A percentile compares a stretch with the other conserved stretches of the same genome.
Evolutionary conservation across 371 early-diverging fungal species (phyloP).

Genomic region (Umbelopsis sp.): DNA sequence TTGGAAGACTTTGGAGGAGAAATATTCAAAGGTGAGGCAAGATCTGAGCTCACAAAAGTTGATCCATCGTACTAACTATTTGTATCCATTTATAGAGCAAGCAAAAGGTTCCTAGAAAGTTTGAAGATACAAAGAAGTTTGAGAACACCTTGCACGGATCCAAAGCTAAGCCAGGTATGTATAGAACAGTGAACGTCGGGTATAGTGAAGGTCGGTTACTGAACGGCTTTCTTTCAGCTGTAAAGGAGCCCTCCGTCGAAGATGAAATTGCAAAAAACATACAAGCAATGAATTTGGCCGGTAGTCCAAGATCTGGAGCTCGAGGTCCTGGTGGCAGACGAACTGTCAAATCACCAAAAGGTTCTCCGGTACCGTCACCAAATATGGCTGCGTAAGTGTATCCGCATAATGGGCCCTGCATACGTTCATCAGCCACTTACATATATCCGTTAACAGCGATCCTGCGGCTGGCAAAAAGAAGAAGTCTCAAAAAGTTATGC

Average conservation of each 20-base stretch:
- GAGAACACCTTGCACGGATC: slow-evolving; percentile 74
- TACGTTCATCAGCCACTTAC: not conserved
- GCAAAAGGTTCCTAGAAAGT: slow-evolving; percentile 71
- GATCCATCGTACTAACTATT: no score
- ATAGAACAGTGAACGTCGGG: not conserved
- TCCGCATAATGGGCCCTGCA: not conserved
- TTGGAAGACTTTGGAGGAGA: slow-evolving; percentile 47
- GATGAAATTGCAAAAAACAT: slow-evolving; percentile 69
- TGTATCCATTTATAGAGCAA: slow-evolving; percentile 28
- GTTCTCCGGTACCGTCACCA: slow-evolving; percentile 42
- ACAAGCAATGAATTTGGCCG: slow-evolving; percentile 48
- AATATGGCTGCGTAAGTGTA: slow-evolving; percentile 29
- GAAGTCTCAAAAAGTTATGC: slow-evolving; percentile 56
- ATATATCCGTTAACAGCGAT: slow-evolving; percentile 1
- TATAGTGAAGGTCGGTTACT: not conserved
- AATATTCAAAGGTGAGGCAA: slow-evolving; percentile 43
- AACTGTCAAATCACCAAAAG: slow-evolving; percentile 35
- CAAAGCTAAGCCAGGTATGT: slow-evolving; percentile 57
- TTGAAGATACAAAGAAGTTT: slow-evolving; percentile 85
- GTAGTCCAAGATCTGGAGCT: slow-evolving; percentile 37
- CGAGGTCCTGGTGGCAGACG: slow-evolving; percentile 32
- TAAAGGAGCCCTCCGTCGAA: slow-evolving; percentile 44
- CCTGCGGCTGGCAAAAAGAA: slow-evolving; percentile 37
- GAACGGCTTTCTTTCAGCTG: slow-evolving; percentile 16
- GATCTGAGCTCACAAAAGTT: not conserved